Percentiles rank a stretch among this genome's conserved stretches.
These are phyloP conservation scores for Pseudozyma sp. DNA, from an alignment of 1,284 basidiomycete species.

Conservation along the genomic window DNA sequence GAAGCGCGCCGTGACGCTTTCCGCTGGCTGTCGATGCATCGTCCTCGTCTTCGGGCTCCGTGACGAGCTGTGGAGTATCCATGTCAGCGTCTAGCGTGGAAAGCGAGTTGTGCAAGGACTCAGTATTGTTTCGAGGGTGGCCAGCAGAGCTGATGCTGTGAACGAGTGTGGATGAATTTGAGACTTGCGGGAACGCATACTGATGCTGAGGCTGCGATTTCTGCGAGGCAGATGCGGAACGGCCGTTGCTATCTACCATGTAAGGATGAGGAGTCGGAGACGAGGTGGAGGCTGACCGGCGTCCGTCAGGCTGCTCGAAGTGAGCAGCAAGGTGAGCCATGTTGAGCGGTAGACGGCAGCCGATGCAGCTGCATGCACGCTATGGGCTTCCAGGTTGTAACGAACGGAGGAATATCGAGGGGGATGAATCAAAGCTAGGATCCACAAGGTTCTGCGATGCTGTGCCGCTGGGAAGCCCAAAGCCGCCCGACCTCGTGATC, in stretches of 20 bases:
- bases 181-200: conserved; percentile 26
- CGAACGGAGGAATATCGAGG: no score
- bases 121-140: conserved; percentile 10
- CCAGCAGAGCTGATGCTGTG: conserved; percentile 13
- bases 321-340: conserved; percentile 47
- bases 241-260: conserved; percentile 10
- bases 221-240: conserved; percentile 16
- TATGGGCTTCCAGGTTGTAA: no score
- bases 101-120: conserved; percentile 6
- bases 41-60: conserved; percentile 52
- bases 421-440: no score
- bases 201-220: conserved; percentile 9
- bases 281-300: conserved; percentile 12
- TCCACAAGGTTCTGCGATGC: no score
- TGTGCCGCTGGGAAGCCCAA: no score
- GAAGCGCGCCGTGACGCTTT: conserved; percentile 62
- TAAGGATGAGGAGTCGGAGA: conserved; percentile 29
- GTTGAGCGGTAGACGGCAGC: conserved; percentile 3
- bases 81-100: conserved; percentile 24
- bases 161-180: conserved; percentile 17
- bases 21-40: conserved; percentile 60
- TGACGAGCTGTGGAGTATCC: conserved; percentile 37
- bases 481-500: no score
- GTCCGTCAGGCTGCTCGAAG: conserved; percentile 34
- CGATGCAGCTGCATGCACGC: no score